A percentile compares a stretch with the other conserved stretches of the same genome.
These are phyloP conservation scores for Glomus cerebriforme DNA, from an alignment of 192 early-diverging fungal genomes.

Conservation along the genomic window DNA sequence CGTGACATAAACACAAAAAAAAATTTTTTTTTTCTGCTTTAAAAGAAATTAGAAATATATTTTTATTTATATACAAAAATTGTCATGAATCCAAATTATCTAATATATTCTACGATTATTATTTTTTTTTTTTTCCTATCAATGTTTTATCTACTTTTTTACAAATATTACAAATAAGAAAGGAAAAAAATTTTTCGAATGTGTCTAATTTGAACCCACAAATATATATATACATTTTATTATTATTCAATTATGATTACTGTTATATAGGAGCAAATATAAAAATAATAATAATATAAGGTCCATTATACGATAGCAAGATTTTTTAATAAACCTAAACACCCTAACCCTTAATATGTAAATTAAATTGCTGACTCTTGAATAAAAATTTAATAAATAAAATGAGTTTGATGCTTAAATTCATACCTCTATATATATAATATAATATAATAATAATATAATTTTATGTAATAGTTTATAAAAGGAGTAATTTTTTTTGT, in stretches of 20 bases:
- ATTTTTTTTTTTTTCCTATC: not conserved
- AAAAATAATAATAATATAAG: no score
- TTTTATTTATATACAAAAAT: not conserved
- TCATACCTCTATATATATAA: not conserved
- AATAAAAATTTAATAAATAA: no score
- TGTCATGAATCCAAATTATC: not conserved
- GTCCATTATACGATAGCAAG: no score
- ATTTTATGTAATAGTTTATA: not conserved
- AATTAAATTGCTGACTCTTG: no score
- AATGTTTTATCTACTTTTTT: not conserved
- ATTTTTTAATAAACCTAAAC: no score
- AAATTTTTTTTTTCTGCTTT: no score
- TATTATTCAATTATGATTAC: not conserved
- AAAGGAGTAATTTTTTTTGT: not conserved
- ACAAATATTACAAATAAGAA: not conserved
- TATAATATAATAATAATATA: not conserved
- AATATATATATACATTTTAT: not conserved
- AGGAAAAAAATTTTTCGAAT: not conserved
- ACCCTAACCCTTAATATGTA: no score
- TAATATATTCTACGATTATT: not conserved
- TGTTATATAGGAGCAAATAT: not conserved
- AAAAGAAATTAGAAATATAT: not conserved
- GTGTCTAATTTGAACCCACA: not conserved
- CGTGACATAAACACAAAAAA: not conserved
- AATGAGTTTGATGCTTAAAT: no score